Percentiles rank a stretch among this genome's conserved stretches.
phyloP scores from a whole-genome alignment of 805 yeast species.

The Candida piceae region DNA sequence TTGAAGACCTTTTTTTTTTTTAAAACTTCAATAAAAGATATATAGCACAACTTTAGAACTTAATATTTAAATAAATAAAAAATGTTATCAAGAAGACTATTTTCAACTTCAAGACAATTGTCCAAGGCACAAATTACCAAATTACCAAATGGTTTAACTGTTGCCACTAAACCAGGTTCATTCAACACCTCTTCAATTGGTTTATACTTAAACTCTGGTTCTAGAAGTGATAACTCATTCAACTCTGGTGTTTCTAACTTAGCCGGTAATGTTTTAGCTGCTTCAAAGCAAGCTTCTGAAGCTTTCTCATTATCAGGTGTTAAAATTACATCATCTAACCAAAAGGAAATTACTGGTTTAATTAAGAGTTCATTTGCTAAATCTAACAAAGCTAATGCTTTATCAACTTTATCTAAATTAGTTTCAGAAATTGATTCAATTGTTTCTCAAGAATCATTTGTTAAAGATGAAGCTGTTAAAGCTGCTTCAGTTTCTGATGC shows the following conservation, averaged over 20 bases:
- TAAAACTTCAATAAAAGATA: no score
- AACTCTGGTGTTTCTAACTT: constrained; percentile 77
- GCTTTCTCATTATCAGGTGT: constrained; percentile 47
- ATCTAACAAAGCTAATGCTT: constrained; percentile 47
- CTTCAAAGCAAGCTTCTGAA: constrained; percentile 28
- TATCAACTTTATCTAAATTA: constrained; percentile 44
- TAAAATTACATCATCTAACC: constrained; percentile 45
- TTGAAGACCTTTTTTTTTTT: no score
- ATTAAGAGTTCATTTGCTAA: constrained; percentile 55
- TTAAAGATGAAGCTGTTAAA: constrained; percentile 41
- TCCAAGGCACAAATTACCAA: constrained; percentile 66
- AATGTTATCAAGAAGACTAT: constrained; percentile 48
- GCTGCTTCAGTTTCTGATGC: constrained; percentile 43
- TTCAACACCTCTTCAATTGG: constrained; percentile 61
- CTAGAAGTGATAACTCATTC: constrained; percentile 73
- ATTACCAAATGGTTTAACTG: constrained; percentile 66
- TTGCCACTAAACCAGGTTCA: constrained; percentile 64
- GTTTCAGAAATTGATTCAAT: constrained; percentile 32
- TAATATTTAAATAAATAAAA: constrained; percentile 2
- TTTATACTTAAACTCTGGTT: constrained; percentile 70
- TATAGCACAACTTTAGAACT: no score
- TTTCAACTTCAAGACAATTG: constrained; percentile 45
- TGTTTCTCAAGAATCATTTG: constrained; percentile 37
- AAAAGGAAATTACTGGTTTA: constrained; percentile 65
- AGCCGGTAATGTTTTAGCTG: constrained; percentile 45